Evolutionary conservation across 164 flowering plant species (phyloP).

Genomic region (grape (Vitis vinifera)): DNA sequence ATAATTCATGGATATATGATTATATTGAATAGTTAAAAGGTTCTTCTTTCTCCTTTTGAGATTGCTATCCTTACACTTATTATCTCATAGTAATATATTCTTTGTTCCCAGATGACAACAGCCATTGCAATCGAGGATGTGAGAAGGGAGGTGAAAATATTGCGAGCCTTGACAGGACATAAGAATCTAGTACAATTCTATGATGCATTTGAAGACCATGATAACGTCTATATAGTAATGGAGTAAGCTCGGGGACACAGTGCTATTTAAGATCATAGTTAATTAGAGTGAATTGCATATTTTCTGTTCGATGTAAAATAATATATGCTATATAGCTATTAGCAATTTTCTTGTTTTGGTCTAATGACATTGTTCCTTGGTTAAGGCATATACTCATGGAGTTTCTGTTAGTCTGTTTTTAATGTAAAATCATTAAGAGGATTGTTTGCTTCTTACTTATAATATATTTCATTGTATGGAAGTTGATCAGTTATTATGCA

Average conservation of each 20-base stretch:
- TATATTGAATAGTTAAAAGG: neutral
- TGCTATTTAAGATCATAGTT: neutral
- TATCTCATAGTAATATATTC: constrained; percentile 7
- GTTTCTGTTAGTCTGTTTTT: neutral
- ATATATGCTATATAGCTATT: neutral
- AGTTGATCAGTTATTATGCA: constrained; percentile 5
- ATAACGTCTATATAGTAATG: constrained; percentile 88
- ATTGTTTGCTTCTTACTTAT: neutral
- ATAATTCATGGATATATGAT: neutral
- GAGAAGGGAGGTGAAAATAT: constrained; percentile 87
- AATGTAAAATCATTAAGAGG: neutral
- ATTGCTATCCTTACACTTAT: neutral
- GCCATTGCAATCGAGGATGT: constrained; percentile 97
- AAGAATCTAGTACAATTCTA: constrained; percentile 74
- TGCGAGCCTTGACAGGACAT: constrained; percentile 82
- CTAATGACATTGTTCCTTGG: neutral
- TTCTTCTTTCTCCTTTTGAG: neutral
- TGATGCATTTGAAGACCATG: constrained; percentile 87
- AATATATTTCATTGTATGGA: neutral
- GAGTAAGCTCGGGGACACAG: constrained; percentile 58
- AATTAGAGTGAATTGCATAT: neutral
- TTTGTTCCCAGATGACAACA: constrained; percentile 75
- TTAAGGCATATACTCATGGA: neutral
- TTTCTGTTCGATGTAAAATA: neutral
- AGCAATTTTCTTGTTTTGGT: neutral